These are phyloP conservation scores for Magnolia officinalis DNA, from an alignment of 164 flowering plant genomes.

Conservation along the genomic window DNA sequence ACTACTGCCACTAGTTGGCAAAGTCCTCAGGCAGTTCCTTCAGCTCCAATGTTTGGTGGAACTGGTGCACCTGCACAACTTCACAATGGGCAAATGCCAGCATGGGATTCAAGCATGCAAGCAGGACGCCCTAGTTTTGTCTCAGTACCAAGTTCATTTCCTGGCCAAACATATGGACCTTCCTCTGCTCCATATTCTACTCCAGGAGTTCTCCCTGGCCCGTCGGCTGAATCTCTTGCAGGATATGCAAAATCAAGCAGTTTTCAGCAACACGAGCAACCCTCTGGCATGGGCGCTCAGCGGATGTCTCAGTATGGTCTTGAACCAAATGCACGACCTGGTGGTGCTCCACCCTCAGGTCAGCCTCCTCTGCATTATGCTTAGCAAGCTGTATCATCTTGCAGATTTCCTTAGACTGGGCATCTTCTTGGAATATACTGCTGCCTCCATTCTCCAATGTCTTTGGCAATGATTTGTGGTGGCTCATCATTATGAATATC, in stretches of 20 bases:
- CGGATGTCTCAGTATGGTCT: conserved; percentile 24
- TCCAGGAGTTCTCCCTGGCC: conserved; percentile 25
- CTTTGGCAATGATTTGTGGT: background rate
- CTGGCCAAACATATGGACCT: conserved; percentile 41
- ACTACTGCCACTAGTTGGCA: conserved; percentile 44
- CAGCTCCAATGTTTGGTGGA: conserved; percentile 25
- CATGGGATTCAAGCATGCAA: conserved; percentile 56
- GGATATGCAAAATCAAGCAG: conserved; percentile 9
- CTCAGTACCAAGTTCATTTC: conserved; percentile 36
- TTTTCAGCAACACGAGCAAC: conserved; percentile 13
- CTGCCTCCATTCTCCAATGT: background rate
- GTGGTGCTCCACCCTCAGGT: conserved; percentile 30
- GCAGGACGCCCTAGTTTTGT: conserved; percentile 30
- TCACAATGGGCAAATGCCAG: conserved; percentile 28
- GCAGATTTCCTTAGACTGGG: background rate
- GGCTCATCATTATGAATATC: background rate
- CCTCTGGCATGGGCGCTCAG: conserved; percentile 7
- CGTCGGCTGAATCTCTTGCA: conserved; percentile 14
- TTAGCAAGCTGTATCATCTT: background rate
- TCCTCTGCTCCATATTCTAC: conserved; percentile 29
- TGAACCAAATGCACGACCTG: conserved; percentile 30
- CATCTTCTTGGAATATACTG: conserved; percentile 3
- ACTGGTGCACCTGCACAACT: conserved; percentile 25
- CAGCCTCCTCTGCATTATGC: conserved; percentile 33
- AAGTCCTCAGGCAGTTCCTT: conserved; percentile 32